Conservation (phyloP, 208 protist genomes). For the Wallacemonas rigidus region DNA sequence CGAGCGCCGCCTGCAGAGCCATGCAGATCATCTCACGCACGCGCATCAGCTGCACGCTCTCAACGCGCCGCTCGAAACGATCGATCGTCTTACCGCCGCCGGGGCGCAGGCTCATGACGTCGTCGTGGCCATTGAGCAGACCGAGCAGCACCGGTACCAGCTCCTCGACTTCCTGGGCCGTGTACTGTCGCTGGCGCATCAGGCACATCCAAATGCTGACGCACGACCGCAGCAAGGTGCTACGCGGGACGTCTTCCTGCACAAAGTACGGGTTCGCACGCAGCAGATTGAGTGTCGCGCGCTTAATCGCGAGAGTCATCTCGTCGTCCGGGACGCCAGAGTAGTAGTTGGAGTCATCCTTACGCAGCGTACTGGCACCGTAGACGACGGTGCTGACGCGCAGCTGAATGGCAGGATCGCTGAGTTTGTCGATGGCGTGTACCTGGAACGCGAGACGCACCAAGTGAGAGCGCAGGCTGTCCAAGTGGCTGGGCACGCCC, state of each 20-base stretch:
- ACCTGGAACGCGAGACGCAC: slow-evolving; percentile 65
- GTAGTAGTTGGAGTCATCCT: slow-evolving; percentile 26
- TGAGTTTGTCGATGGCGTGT: slow-evolving; percentile 48
- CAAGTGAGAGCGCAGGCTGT: slow-evolving; percentile 51
- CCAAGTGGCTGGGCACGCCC: slow-evolving; percentile 32
- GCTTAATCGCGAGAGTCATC: slow-evolving; percentile 52
- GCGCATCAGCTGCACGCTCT: slow-evolving; percentile 51
- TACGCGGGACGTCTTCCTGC: slow-evolving; percentile 48
- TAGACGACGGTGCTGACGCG: slow-evolving; percentile 66
- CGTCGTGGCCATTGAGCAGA: slow-evolving; percentile 57
- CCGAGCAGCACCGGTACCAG: slow-evolving; percentile 56
- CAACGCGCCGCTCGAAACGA: slow-evolving; percentile 44
- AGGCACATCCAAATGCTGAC: slow-evolving; percentile 54
- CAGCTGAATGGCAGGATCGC: slow-evolving; percentile 52
- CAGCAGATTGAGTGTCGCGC: slow-evolving; percentile 42
- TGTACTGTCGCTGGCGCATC: slow-evolving; percentile 56
- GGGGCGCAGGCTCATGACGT: slow-evolving; percentile 28
- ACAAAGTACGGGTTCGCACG: slow-evolving; percentile 71
- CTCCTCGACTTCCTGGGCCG: slow-evolving; percentile 37
- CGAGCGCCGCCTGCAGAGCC: slow-evolving; percentile 41
- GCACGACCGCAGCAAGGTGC: slow-evolving; percentile 44
- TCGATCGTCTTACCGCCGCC: slow-evolving; percentile 17
- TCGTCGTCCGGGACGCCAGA: slow-evolving; percentile 55
- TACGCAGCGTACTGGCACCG: slow-evolving; percentile 64
- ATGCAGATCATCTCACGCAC: slow-evolving; percentile 71